Percentiles rank a stretch among this genome's conserved stretches.
phyloP scores from a whole-genome alignment of 148 eudicot species.

The Arctostaphylos glauca region DNA sequence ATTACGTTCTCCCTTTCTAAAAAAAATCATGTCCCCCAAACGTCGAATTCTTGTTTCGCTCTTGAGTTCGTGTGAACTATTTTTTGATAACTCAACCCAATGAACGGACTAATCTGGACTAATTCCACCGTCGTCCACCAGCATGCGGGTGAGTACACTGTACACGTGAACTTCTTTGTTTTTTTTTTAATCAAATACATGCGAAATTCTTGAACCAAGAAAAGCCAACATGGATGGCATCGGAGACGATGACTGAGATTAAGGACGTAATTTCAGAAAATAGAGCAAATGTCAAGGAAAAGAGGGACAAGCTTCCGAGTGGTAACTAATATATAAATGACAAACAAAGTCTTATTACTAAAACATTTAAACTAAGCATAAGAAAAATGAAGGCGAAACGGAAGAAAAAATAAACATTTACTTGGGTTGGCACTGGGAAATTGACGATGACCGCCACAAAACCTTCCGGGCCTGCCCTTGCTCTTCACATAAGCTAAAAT shows the following conservation, averaged over 20 bases:
- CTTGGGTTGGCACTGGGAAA: not conserved
- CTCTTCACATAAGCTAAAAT: too few species aligned
- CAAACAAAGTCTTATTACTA: not conserved
- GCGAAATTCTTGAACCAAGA: not conserved
- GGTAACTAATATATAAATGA: not conserved
- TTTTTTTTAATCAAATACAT: not conserved
- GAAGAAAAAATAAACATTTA: not conserved
- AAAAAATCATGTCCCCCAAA: too few species aligned
- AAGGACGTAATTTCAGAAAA: not conserved
- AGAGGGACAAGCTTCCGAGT: not conserved
- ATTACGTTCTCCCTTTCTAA: too few species aligned
- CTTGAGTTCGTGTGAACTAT: too few species aligned
- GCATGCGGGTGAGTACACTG: too few species aligned
- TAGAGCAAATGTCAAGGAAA: not conserved
- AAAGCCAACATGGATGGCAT: not conserved
- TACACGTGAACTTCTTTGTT: too few species aligned
- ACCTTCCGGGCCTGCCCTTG: too few species aligned
- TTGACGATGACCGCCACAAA: not conserved
- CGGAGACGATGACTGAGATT: not conserved
- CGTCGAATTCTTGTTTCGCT: too few species aligned
- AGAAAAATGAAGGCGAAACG: not conserved
- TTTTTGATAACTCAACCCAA: too few species aligned
- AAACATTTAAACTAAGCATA: too few species aligned
- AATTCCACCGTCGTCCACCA: too few species aligned
- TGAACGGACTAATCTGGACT: too few species aligned